Evolutionary conservation across 2,329 filamentous ascomycete genomes (phyloP), one percentile per base, ranked within the genome.

Genomic region (Myriosclerotinia scirpicola): DNA sequence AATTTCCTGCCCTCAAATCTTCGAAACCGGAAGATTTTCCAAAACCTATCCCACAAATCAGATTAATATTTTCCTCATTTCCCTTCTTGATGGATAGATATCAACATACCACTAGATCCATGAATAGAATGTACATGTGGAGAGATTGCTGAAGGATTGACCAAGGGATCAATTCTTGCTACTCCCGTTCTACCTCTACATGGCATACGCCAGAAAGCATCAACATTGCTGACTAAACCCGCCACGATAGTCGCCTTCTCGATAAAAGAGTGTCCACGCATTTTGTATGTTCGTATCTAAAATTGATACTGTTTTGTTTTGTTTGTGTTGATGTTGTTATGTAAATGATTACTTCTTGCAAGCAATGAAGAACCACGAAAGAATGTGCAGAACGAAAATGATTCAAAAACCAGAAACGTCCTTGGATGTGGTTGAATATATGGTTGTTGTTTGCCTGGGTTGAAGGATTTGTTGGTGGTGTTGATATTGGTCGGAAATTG

Each of bases 171-270:
- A 52, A 96, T 81, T 67, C 91, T 86, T 60, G 87, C 90, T 67
- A 91, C 77, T 69, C 87, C 91, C 71, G 87, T 82, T 56, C 85
- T 84, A 66, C 87, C 88, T 72, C 86, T 89, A 78, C 92, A 97
- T 73, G 92, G 90, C 84, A 97, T 90, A 76, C 93, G 91, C 91
- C 91, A 97, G 79, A 97, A 97, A 68, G 90, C 93, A 72, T 84
- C 76, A 56, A 81, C 83, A 4, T 30, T 42, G 15, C 52, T 40
- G 30, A 36, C 53, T 22, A 42, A 61, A 36, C 46, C 48, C 4
- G 55, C 34, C 9, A 67, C 12, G 20, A 61, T n/a, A 6, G 50
- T 36, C 26, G 50, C 26, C 12, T 56, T 67, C 26, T 65, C 9
- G 22, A 65, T 5, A 34, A 65, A 44, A 22, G 30, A 61, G 48